Evolutionary conservation across 305 asterid genomes (phyloP), one percentile per base, ranked within the genome.

Genomic region (Solanum hybrid): DNA sequence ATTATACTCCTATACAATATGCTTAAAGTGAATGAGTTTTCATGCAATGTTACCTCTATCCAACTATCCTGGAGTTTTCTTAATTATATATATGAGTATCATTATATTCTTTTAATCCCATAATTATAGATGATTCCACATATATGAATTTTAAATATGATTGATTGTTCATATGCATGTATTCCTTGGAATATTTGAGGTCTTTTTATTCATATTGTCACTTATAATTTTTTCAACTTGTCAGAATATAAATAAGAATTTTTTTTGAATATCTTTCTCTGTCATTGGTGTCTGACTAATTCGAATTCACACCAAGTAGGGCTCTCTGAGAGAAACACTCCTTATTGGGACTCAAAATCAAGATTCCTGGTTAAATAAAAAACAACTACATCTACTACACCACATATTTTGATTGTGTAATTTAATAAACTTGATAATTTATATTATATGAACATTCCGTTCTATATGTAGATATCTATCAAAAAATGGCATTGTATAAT

Each of bases 231-330:
- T 24, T 12, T 8, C 2, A 16, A 5, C 5, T 8, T 9, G 2
- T 11, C 0, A 26, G 20, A 8, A 7, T 26, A 81, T 14, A 14
- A 12, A 26, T 14, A 42, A 26, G 18, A 42, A 3, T 28, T 16
- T 46, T 8, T 26, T 0, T 14, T 8, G 2, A 57, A 57, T 20
- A 18, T 18, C 24, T 57, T 3, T 57, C 20, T 46, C 0, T 18
- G 11, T 18, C 4, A 57, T 18, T 57, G 69, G 1, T 18, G 2
- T 57, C 2, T 57, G 11, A 57, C 11, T 57, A 57, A 57, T 57
- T 7, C 1, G 0, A 57, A 20, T 20, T 0, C 11, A 57, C 10
- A 18, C 5, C 1, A 1, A 57, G 24, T 57, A 57, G 69, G n/a
- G 4, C 24, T 7, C 2, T 20, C 8, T 0, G 24, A 20, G 5